Percentiles rank a stretch among this genome's conserved stretches.
phyloP scores from a whole-genome alignment of 345 rosid genomes.

The Acer saccharum region DNA sequence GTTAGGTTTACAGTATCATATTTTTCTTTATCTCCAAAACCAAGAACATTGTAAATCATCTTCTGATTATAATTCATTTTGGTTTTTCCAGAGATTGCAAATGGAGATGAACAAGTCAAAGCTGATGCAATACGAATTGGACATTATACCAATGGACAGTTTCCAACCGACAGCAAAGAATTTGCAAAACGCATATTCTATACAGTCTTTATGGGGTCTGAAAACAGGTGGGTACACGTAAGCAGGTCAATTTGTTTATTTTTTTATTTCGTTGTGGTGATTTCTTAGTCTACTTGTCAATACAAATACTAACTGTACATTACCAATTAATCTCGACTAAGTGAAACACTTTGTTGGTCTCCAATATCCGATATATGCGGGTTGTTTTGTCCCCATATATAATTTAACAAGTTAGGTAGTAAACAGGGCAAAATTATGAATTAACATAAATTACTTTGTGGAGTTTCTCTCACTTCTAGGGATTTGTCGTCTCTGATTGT shows the following conservation, averaged over 20 bases:
- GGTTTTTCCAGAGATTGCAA: slow-evolving; percentile 67
- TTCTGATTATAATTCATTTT: slow-evolving; percentile 18
- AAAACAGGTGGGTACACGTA: slow-evolving; percentile 69
- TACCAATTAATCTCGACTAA: background rate
- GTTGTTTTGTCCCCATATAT: background rate
- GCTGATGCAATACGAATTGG: slow-evolving; percentile 90
- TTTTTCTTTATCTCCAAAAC: background rate
- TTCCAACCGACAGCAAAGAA: slow-evolving; percentile 90
- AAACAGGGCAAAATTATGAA: background rate
- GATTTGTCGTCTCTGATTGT: background rate
- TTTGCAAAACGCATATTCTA: slow-evolving; percentile 89
- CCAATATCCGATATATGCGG: background rate
- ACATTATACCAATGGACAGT: slow-evolving; percentile 61
- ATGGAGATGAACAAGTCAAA: slow-evolving; percentile 92
- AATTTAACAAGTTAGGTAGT: background rate
- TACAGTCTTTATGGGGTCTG: slow-evolving; percentile 93
- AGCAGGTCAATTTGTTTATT: background rate
- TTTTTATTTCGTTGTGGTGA: background rate
- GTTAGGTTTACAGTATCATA: slow-evolving; percentile 31
- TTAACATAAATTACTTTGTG: background rate
- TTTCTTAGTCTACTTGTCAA: background rate
- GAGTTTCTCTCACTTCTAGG: background rate
- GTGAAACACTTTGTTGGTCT: background rate
- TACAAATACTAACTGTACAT: background rate
- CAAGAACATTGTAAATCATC: background rate